Conservation (phyloP, 2,329 filamentous ascomycete species). For the Metarhizium robertsii region DNA sequence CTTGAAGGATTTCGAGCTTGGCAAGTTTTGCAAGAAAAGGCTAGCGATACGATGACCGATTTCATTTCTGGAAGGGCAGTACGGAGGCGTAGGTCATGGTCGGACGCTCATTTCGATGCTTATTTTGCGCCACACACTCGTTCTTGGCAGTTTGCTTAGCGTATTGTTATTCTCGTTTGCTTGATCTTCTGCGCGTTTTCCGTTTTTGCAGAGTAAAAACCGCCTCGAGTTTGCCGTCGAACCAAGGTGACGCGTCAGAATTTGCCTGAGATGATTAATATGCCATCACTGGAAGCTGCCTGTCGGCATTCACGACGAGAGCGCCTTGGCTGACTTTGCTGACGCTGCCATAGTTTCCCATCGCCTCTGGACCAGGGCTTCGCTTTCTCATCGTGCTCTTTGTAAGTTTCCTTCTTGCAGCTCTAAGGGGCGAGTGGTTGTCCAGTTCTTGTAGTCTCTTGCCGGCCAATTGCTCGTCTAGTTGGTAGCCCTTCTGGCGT, state of each 20-base stretch:
- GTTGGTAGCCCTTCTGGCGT: no score
- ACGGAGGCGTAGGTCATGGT: background rate
- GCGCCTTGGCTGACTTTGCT: background rate
- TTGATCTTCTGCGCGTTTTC: background rate
- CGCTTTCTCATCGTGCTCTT: background rate
- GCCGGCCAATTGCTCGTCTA: background rate
- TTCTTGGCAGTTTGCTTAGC: background rate
- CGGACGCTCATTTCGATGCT: background rate
- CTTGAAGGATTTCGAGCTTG: no score
- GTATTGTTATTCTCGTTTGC: background rate
- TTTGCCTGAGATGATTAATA: background rate
- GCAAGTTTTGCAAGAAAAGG: no score
- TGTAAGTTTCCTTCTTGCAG: background rate
- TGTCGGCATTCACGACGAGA: background rate
- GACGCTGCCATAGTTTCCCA: background rate
- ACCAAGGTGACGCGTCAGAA: background rate
- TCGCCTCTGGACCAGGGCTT: background rate
- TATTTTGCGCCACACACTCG: background rate
- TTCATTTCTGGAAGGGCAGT: no score
- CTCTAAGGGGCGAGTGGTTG: background rate
- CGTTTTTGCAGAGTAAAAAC: background rate
- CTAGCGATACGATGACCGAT: no score
- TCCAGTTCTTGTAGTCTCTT: background rate
- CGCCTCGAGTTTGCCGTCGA: background rate
- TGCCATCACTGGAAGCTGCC: background rate